Percentiles rank a stretch among this genome's conserved stretches.
Evolutionary conservation across 2,329 filamentous ascomycete genomes (phyloP).

Genomic region (Diaporthe amygdali): DNA sequence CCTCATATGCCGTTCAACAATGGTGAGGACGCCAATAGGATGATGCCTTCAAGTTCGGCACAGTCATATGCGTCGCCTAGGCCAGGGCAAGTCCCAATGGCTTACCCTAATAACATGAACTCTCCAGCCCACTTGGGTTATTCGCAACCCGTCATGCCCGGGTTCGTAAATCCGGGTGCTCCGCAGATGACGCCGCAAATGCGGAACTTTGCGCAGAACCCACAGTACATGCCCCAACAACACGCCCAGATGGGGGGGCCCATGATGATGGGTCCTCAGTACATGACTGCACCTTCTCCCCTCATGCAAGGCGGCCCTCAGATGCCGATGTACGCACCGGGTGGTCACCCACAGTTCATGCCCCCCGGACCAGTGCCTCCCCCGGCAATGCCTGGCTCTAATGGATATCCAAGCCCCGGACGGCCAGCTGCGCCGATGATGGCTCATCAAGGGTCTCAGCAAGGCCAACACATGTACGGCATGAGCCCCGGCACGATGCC

Average conservation of each 20-base stretch:
- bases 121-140: slow-evolving; percentile 74
- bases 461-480: slow-evolving; percentile 79
- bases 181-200: slow-evolving; percentile 71
- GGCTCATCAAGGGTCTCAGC: slow-evolving; percentile 92
- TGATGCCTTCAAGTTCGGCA: slow-evolving; percentile 84
- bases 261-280: slow-evolving; percentile 91
- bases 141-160: slow-evolving; percentile 73
- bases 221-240: slow-evolving; percentile 76
- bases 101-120: slow-evolving; percentile 69
- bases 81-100: slow-evolving; percentile 71
- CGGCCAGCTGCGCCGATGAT: slow-evolving; percentile 84
- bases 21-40: slow-evolving; percentile 78
- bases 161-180: slow-evolving; percentile 71
- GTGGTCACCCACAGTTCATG: slow-evolving; percentile 67
- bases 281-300: slow-evolving; percentile 74
- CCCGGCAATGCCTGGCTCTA: slow-evolving; percentile 67
- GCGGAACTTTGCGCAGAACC: slow-evolving; percentile 73
- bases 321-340: slow-evolving; percentile 79
- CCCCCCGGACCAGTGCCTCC: slow-evolving; percentile 59
- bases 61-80: slow-evolving; percentile 88
- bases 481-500: slow-evolving; percentile 74
- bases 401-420: slow-evolving; percentile 88
- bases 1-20: slow-evolving; percentile 71
- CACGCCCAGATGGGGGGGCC: slow-evolving; percentile 73
- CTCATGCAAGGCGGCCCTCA: slow-evolving; percentile 73